These are phyloP conservation scores for Mycena vulgaris DNA, from an alignment of 768 basidiomycete genomes.

Conservation along the genomic window DNA sequence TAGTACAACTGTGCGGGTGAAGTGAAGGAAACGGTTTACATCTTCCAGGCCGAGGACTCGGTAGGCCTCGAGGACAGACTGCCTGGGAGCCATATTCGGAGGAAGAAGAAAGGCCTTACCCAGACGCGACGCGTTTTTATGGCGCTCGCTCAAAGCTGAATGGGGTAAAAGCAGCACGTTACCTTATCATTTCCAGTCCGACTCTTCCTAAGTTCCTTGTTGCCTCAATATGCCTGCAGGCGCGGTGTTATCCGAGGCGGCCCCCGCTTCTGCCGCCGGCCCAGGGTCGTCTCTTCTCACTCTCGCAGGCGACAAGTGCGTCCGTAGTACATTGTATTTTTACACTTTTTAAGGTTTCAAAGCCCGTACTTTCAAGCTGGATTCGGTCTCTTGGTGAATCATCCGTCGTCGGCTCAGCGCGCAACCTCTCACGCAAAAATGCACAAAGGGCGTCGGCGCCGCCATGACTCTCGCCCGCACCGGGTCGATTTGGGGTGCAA, in stretches of 20 bases:
- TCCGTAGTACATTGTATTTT: slow-evolving; percentile 27
- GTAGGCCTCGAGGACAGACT: slow-evolving; percentile 51
- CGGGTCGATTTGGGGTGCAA: slow-evolving; percentile 76
- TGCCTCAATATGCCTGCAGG: slow-evolving; percentile 36
- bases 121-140: background rate
- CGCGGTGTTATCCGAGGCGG: slow-evolving; percentile 38
- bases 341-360: slow-evolving; percentile 22
- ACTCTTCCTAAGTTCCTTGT: too few species aligned
- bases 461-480: slow-evolving; percentile 84
- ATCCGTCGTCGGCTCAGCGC: slow-evolving; percentile 5
- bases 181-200: too few species aligned
- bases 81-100: slow-evolving; percentile 22
- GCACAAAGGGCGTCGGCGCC: slow-evolving; percentile 87
- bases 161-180: background rate
- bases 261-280: slow-evolving; percentile 20
- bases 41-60: slow-evolving; percentile 67
- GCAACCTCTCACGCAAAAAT: slow-evolving; percentile 27
- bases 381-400: slow-evolving; percentile 92
- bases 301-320: slow-evolving; percentile 79
- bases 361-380: slow-evolving; percentile 99
- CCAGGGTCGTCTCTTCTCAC: slow-evolving; percentile 52
- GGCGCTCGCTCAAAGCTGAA: slow-evolving; percentile 1
- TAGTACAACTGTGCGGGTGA: slow-evolving; percentile 22
- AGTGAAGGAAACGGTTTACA: slow-evolving; percentile 51
- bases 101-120: background rate